phyloP scores from a whole-genome alignment of 2,329 filamentous ascomycete species.

The Corynespora cassiicola region DNA sequence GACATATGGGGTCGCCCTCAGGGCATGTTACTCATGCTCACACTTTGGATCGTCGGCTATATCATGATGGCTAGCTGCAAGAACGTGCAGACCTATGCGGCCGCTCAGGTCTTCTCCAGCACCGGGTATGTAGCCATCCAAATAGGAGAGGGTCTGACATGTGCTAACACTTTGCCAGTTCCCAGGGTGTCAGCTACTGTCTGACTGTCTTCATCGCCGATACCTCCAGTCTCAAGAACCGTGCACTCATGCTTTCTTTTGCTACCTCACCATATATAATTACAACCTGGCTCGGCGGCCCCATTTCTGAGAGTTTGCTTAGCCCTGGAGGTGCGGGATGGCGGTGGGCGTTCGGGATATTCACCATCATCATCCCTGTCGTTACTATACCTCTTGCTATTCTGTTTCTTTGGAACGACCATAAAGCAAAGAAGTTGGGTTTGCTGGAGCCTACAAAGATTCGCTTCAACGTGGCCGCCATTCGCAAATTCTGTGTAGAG shows the following conservation, averaged over 20 bases:
- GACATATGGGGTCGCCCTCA: slow-evolving; percentile 47
- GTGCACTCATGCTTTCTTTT: slow-evolving; percentile 68
- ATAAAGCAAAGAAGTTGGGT: slow-evolving; percentile 63
- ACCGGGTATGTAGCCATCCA: slow-evolving; percentile 63
- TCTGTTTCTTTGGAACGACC: slow-evolving; percentile 63
- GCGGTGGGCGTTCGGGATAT: slow-evolving; percentile 72
- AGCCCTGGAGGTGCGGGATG: slow-evolving; percentile 62
- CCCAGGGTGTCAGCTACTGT: slow-evolving; percentile 51
- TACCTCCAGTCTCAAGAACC: slow-evolving; percentile 67
- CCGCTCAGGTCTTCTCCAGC: slow-evolving; percentile 69
- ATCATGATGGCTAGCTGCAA: slow-evolving; percentile 71
- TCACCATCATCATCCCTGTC: slow-evolving; percentile 67
- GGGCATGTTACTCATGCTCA: slow-evolving; percentile 37
- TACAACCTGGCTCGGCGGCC: slow-evolving; percentile 68
- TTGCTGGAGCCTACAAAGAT: slow-evolving; percentile 57
- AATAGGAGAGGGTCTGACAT: neutral
- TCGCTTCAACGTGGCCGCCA: slow-evolving; percentile 42
- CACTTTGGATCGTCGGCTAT: slow-evolving; percentile 43
- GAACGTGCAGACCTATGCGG: slow-evolving; percentile 65
- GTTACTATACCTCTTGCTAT: slow-evolving; percentile 66
- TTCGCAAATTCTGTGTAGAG: slow-evolving; percentile 63
- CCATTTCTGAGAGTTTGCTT: slow-evolving; percentile 63
- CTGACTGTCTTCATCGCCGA: slow-evolving; percentile 71
- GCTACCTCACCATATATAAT: slow-evolving; percentile 69
- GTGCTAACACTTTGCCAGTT: slow-evolving; percentile 1